Conservation (phyloP, 2,329 filamentous ascomycete genomes). For the Ophiostoma sp. region DNA sequence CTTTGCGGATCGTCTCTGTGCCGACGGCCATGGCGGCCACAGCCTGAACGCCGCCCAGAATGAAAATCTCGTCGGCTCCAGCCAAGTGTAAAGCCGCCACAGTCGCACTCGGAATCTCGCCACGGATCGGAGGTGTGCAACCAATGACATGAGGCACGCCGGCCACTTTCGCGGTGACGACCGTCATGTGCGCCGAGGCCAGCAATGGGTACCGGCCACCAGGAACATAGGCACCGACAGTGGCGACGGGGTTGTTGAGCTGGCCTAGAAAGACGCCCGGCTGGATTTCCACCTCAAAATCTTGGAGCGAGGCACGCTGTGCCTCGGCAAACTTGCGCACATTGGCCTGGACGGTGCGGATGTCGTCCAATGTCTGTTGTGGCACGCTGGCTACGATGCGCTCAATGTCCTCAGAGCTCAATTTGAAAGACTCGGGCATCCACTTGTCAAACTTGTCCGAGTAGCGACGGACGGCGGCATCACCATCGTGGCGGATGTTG, state of each 20-base stretch:
- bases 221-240: conserved; percentile 48
- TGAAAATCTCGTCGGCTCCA: conserved; percentile 52
- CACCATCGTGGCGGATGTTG: conserved; percentile 48
- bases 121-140: conserved; percentile 53
- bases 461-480: conserved; percentile 50
- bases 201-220: conserved; percentile 55
- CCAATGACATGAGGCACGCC: conserved; percentile 52
- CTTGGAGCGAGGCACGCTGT: conserved; percentile 46
- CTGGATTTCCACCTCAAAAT: conserved; percentile 53
- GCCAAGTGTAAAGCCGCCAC: conserved; percentile 53
- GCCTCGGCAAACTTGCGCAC: conserved; percentile 51
- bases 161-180: conserved; percentile 55
- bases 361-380: conserved; percentile 44
- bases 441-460: conserved; percentile 57
- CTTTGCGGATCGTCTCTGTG: conserved; percentile 55
- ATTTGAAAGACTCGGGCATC: conserved; percentile 50
- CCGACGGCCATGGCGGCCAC: conserved; percentile 63
- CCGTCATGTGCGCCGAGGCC: conserved; percentile 57
- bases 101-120: conserved; percentile 49
- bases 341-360: conserved; percentile 49
- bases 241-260: conserved; percentile 49
- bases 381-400: conserved; percentile 46
- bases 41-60: conserved; percentile 55
- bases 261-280: conserved; percentile 54
- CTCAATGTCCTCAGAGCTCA: conserved; percentile 47